Percentiles rank a stretch among this genome's conserved stretches.
phyloP scores from a whole-genome alignment of 2,329 filamentous ascomycete genomes.

The Calonectria multiphialidica region DNA sequence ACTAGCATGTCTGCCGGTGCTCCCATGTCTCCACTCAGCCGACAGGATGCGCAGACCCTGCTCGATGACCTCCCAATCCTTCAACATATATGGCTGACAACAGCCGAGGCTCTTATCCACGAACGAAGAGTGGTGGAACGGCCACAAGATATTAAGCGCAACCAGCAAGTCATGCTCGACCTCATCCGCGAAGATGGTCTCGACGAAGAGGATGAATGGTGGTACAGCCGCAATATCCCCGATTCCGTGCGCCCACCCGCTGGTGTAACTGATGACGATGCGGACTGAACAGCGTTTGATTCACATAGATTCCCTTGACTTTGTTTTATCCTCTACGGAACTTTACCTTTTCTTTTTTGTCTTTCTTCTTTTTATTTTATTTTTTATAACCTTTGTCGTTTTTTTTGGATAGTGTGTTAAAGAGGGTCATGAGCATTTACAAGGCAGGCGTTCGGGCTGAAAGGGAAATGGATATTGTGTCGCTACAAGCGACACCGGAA shows the following conservation, averaged over 20 bases:
- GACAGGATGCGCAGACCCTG: slow-evolving; percentile 63
- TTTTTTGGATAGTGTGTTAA: slow-evolving; percentile 34
- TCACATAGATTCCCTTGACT: slow-evolving; percentile 22
- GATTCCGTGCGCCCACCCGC: slow-evolving; percentile 65
- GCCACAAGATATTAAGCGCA: slow-evolving; percentile 72
- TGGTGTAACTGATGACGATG: slow-evolving; percentile 66
- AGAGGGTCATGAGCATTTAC: slow-evolving; percentile 47
- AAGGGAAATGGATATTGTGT: slow-evolving; percentile 36
- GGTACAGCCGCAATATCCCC: slow-evolving; percentile 66
- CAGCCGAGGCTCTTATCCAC: slow-evolving; percentile 72
- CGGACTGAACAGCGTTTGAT: slow-evolving; percentile 44
- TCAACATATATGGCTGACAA: slow-evolving; percentile 72
- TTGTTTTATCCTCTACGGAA: slow-evolving; percentile 5
- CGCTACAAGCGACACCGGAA: slow-evolving; percentile 32
- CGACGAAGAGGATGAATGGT: slow-evolving; percentile 72
- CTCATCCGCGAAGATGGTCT: slow-evolving; percentile 73
- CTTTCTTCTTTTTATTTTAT: slow-evolving; percentile 27
- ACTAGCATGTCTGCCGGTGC: slow-evolving; percentile 72
- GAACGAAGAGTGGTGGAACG: slow-evolving; percentile 69
- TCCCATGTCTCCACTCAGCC: slow-evolving; percentile 68
- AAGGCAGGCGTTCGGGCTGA: slow-evolving; percentile 45
- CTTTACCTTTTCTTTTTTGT: slow-evolving; percentile 27
- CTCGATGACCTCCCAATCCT: slow-evolving; percentile 68
- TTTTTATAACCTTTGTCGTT: slow-evolving; percentile 22
- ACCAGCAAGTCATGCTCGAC: slow-evolving; percentile 72